phyloP scores from a whole-genome alignment of 1,284 basidiomycete species.

The Ganoderma sinense region DNA sequence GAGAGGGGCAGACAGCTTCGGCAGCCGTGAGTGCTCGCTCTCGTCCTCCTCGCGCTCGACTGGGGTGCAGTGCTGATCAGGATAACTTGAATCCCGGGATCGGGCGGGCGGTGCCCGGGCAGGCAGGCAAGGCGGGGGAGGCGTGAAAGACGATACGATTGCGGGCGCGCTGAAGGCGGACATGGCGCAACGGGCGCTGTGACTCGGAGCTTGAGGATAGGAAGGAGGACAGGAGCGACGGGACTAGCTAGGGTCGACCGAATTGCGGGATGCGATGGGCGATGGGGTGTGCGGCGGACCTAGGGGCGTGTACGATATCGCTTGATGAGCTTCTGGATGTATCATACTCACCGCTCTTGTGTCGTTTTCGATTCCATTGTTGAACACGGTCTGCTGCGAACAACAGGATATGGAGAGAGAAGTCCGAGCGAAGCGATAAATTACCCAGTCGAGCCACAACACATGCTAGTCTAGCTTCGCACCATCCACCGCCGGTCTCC shows the following conservation, averaged over 20 bases:
- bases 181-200: conserved; percentile 10
- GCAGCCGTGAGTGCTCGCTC: neutral
- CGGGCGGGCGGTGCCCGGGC: neutral
- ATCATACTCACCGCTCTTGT: conserved; percentile 1
- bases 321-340: neutral
- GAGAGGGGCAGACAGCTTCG: neutral
- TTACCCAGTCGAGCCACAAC: neutral
- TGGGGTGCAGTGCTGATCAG: neutral
- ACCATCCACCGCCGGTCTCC: neutral
- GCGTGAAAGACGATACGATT: conserved; percentile 10
- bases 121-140: neutral
- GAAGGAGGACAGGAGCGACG: neutral
- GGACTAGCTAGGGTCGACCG: neutral
- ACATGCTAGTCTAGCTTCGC: conserved; percentile 5
- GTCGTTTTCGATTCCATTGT: neutral
- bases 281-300: neutral
- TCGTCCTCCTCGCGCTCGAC: neutral
- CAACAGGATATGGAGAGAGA: neutral
- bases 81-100: neutral
- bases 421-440: neutral
- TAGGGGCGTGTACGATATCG: conserved; percentile 1
- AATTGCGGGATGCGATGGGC: neutral
- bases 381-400: neutral
- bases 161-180: conserved; percentile 5
- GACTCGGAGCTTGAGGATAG: neutral